These are phyloP conservation scores for Kernera saxatilis DNA, from an alignment of 345 rosid species.

Conservation along the genomic window DNA sequence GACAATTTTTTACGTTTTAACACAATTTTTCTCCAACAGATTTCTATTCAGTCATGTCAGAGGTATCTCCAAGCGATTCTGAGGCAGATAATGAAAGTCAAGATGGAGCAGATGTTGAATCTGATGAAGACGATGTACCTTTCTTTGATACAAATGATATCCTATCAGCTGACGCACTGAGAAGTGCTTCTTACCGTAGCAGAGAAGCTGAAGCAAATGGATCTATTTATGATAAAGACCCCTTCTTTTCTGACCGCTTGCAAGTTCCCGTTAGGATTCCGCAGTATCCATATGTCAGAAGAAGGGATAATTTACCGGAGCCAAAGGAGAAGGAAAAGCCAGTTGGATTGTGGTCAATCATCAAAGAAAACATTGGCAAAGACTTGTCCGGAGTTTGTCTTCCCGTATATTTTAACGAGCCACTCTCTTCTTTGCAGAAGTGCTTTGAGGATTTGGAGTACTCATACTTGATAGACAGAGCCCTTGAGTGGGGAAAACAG, in stretches of 20 bases:
- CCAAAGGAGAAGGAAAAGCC: slow-evolving; percentile 98
- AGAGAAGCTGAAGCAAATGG: slow-evolving; percentile 65
- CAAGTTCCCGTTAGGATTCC: slow-evolving; percentile 47
- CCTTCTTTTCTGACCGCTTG: slow-evolving; percentile 50
- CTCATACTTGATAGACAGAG: slow-evolving; percentile 83
- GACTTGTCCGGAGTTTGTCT: slow-evolving; percentile 99
- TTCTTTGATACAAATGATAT: slow-evolving; percentile 91
- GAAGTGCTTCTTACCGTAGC: slow-evolving; percentile 87
- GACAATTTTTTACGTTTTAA: background rate
- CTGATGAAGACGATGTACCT: slow-evolving; percentile 78
- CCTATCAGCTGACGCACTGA: slow-evolving; percentile 71
- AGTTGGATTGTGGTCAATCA: slow-evolving; percentile 95
- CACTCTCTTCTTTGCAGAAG: slow-evolving; percentile 94
- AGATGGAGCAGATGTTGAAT: slow-evolving; percentile 81
- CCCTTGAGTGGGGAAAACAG: slow-evolving; percentile 97
- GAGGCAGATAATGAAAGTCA: slow-evolving; percentile 93
- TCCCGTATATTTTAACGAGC: slow-evolving; percentile 96
- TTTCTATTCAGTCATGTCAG: slow-evolving; percentile 98
- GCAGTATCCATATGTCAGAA: slow-evolving; percentile 74
- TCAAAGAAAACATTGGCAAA: slow-evolving; percentile 96
- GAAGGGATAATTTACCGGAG: slow-evolving; percentile 90
- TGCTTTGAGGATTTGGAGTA: slow-evolving; percentile 99
- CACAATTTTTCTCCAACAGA: slow-evolving; percentile 45
- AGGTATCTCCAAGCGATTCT: slow-evolving; percentile 81
- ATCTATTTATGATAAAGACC: slow-evolving; percentile 52